Evolutionary conservation across 75 land plant genomes (phyloP).

Genomic region (Cupressus sempervirens): DNA sequence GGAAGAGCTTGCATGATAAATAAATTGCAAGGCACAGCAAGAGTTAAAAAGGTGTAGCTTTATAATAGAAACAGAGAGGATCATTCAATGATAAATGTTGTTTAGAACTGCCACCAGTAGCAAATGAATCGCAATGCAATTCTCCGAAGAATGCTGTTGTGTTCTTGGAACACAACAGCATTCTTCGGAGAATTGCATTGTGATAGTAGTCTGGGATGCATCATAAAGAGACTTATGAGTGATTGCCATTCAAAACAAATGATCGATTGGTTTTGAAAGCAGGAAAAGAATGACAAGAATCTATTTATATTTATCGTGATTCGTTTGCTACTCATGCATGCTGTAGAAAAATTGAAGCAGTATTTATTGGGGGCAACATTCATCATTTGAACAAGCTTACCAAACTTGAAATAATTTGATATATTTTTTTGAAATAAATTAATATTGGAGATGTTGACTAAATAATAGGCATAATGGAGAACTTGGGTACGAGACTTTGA

Average conservation of each 20-base stretch:
- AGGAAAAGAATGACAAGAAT: neutral
- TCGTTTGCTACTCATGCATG: neutral
- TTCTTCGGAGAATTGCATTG: too few relatives aligned
- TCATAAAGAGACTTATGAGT: neutral
- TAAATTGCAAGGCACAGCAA: neutral
- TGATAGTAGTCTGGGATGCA: neutral
- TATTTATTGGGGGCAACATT: neutral
- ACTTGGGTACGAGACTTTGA: neutral
- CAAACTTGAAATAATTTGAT: neutral
- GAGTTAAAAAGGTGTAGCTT: neutral
- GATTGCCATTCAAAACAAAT: neutral
- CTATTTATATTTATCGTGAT: neutral
- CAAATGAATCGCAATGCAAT: neutral
- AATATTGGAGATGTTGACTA: neutral
- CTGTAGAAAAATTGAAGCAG: neutral
- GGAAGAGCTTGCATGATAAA: neutral
- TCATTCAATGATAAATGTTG: neutral
- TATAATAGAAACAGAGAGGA: neutral
- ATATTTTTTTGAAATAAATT: neutral
- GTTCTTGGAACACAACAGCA: neutral
- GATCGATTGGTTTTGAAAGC: neutral
- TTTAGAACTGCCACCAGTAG: neutral
- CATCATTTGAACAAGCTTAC: neutral
- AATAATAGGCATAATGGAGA: neutral
- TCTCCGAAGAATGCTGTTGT: neutral